Base-by-base conservation (phyloP, 1,284 basidiomycete genomes). In the Sporisorium reilianum region DNA sequence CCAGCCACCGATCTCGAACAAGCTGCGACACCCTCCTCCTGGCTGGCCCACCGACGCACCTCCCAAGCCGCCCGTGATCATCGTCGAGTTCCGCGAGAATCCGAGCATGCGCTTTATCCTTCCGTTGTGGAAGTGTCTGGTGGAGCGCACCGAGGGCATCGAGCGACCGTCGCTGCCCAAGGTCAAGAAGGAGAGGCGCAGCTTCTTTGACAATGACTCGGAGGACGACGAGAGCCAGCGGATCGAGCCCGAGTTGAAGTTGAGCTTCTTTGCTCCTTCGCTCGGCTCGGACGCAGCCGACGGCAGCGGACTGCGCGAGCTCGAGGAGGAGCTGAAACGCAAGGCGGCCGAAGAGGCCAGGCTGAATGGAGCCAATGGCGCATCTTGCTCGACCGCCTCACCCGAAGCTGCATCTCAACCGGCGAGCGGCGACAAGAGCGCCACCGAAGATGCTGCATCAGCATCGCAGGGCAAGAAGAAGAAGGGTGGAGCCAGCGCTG, bases 21-120 rank as follows among this genome's bases (percentile, higher is more conserved):
- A 76, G 49, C 59, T 66, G 30, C 69, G 65, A n/a, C 74, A 68
- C 22, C 69, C 70, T 42, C 69, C 74, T 45, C 74, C 74, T 20
- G 69, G 74, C 32, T 76, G 74, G 74, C 74, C 74, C 23, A 75
- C 73, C 3, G 73, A 75, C 36, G 65, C 69, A 6, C 74, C 65
- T 12, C 74, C 74, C 12, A 64, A 66, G 30, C 81, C 80, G n/a
- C 83, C 83, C 1, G 76, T 84, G 48, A 66, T 84, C 25, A 56
- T 82, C 8, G 76, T 84, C 36, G 83, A 84, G 57, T 84, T 82
- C 62, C 77, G 80, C n/a, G 83, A 84, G 52, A 81, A 82, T 41
- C 77, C 80, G 18, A 76, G 69, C 61, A 72, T 79, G 58, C 70
- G 80, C 52, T 83, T 82, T 63, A 68, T 81, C 30, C 70, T 84